Conservation (phyloP, 352 stramenopile genomes). For the Blastocystis sp. region DNA sequence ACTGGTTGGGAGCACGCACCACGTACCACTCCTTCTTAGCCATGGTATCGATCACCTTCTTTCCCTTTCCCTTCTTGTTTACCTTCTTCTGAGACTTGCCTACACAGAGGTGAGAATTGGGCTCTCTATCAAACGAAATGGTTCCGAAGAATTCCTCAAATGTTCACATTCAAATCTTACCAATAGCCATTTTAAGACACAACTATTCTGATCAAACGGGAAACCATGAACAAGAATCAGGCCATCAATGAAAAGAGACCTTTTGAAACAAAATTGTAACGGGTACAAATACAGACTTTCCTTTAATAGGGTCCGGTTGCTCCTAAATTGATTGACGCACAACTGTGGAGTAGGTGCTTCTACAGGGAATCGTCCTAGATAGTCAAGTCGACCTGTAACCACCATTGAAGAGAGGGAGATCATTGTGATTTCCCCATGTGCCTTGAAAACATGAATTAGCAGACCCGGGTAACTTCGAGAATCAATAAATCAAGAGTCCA, state of each 20-base stretch:
- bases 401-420: no score
- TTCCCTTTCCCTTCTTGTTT: conserved; percentile 54
- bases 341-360: no score
- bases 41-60: conserved; percentile 85
- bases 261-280: no score
- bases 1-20: conserved; percentile 90
- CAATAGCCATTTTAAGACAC: conserved; percentile 43
- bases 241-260: not conserved
- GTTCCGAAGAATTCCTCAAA: not conserved
- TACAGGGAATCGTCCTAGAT: no score
- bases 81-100: conserved; percentile 50
- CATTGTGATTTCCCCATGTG: no score
- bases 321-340: no score
- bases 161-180: not conserved
- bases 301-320: no score
- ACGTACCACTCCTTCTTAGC: conserved; percentile 95
- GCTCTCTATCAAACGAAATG: not conserved
- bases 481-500: no score
- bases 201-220: conserved; percentile 25
- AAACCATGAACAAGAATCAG: not conserved
- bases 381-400: no score
- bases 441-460: no score
- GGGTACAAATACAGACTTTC: no score
- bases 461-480: no score
- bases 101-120: not conserved